Evolutionary conservation across 192 early-diverging fungal species (phyloP), one percentile per base, ranked within the genome.

Genomic region (Coemansia biformis): DNA sequence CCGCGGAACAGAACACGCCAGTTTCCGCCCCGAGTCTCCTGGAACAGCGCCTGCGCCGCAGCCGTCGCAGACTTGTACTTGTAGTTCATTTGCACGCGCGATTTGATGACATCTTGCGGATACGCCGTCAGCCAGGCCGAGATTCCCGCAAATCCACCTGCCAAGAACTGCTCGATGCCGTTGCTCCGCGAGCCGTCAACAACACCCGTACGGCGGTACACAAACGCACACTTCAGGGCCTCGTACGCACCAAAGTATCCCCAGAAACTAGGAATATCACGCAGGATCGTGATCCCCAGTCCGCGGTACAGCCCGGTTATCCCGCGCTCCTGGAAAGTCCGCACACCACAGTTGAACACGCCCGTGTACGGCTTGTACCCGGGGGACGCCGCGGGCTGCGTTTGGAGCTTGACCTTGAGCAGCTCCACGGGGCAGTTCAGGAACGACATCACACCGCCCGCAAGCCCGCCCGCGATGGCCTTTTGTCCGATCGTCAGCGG

Each of bases 381-480:
- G 1, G 66, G 34, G 10, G 30, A 38, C 1, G 36, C 41, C 10
- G 59, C 41, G 67, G 83, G 87, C 59, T 93, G 92, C 3, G 90
- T 90, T 66, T 98, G 95, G 71, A 96, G 78, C 46, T 85, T 85
- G 50, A 89, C 87, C 65, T 98, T 98, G 43, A 96, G 70, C 13
- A 98, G 61, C 61, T 98, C 95, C 8, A 98, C 89, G 0, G 95
- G 92, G 12, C 87, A 92, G 16, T 91, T 86, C 15, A 96, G 75
- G 23, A 92, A 79, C 37, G 81, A 80, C 57, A 93, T 93, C 28
- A 89, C 82, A 29, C 86, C 76, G 34, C 69, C 95, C 22, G 91
- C 91, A 19, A 91, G 88, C 14, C 87, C 81, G 37, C 95, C 95
- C 39, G 92, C 90, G 23, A 92, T 48, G 1, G 85, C 85, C 53